Base-by-base conservation (phyloP, 2,329 filamentous ascomycete genomes). In the Paraphoma sp. region DNA sequence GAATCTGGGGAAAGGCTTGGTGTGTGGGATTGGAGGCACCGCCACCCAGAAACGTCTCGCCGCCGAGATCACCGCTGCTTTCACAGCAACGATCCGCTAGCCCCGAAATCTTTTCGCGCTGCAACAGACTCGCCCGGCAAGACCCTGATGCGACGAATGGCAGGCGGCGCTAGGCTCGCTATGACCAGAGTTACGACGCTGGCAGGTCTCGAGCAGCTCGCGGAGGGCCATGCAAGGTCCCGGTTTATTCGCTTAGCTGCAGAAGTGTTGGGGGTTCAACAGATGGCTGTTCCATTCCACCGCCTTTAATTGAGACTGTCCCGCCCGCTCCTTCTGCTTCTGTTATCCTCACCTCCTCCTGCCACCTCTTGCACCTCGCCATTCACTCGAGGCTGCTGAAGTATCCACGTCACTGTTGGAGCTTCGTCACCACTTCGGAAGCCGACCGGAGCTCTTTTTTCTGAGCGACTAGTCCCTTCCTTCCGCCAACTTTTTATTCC, bases 201-300 rank as follows among this genome's bases (percentile, higher is more conserved):
- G 63, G 51, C 56, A 57, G 58, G 63, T 60, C 69, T 67, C 60
- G 62, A 68, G 56, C 33, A 56, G 56, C 45, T 44, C 53, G 33
- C 30, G 17, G 44, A 12, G 16, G 41, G 29, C 50, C 30, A 65
- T 72, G 70, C 73, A 74, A 70, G 71, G 70, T 71, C 68, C 71
- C 69, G 28, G 29, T 12, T 18, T 36, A 36, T 63, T 71, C 69
- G 69, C 68, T 68, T 72, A 68, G 57, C 57, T 49, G 53, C 56
- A 65, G 51, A 57, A 63, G 60, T 64, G 67, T 47, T 60, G 64
- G 67, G 33, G 63, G 61, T 63, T 69, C 64, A 67, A 67, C 66
- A 65, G 57, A 64, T 41, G 55, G 54, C 59, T 62, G 38, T 17
- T 57, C 57, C 60, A 63, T 63, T 68, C 70, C 68, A 65, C 64